Conservation (phyloP, 495 filamentous ascomycete genomes). For the Lepidopterella palustris region DNA sequence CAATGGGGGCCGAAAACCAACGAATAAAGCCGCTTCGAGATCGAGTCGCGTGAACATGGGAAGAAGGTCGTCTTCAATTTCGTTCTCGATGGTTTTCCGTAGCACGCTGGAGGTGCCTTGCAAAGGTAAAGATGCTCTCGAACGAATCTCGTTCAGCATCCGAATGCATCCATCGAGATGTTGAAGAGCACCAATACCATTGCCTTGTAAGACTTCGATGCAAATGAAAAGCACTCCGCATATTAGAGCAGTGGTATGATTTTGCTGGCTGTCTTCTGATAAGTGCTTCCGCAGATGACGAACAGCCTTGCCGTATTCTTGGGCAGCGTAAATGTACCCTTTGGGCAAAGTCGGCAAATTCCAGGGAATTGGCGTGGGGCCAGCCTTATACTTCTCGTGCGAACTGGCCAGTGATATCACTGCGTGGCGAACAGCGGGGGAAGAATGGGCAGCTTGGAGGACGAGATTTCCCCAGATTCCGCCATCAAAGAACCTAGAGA, state of each 20-base stretch:
- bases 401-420: conserved; percentile 20
- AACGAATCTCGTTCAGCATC: conserved; percentile 7
- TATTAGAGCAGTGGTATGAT: conserved; percentile 11
- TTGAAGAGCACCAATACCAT: conserved; percentile 11
- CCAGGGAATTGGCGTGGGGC: neutral
- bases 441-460: conserved; percentile 12
- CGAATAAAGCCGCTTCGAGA: conserved; percentile 5
- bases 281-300: conserved; percentile 15
- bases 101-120: neutral
- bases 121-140: neutral
- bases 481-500: conserved; percentile 20
- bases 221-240: conserved; percentile 21
- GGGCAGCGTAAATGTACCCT: conserved; percentile 12
- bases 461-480: conserved; percentile 13
- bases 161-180: conserved; percentile 18
- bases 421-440: conserved; percentile 16
- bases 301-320: conserved; percentile 19
- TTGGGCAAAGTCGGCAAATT: neutral
- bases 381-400: conserved; percentile 17
- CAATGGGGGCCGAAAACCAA: neutral
- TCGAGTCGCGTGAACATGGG: conserved; percentile 19
- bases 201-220: conserved; percentile 19
- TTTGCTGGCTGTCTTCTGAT: conserved; percentile 8
- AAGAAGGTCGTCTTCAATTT: conserved; percentile 13
- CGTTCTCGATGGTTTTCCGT: neutral